Base-by-base conservation (phyloP, 148 eudicot species). In the Chenopodium berlandieri region DNA sequence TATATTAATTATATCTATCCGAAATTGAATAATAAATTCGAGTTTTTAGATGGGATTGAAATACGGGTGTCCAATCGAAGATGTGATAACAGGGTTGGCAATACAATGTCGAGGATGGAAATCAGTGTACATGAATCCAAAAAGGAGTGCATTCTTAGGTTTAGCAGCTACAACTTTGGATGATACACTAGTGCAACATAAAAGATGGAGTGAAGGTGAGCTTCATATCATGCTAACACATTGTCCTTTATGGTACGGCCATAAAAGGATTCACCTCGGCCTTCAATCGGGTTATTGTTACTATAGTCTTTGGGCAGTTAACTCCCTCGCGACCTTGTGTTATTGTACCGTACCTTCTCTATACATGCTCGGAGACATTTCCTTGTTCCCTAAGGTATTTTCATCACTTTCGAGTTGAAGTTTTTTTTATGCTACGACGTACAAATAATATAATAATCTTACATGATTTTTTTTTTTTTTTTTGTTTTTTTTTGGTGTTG, bases 131-230 rank as follows among this genome's bases (percentile, higher is more conserved):
- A 87, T 78, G 76, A 92, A 90, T 73, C 95, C 98, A 7, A 46
- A 75, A 22, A 86, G 90, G 58, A 60, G 74, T 5, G 88, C 84
- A 4, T 96, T 96, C 87, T 73, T 94, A 34, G 99, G 99, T 6
- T 70, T 89, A 25, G 86, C 84, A n/a, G 84, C 91, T n/a, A 92
- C 91, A 1, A 85, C 93, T 14, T 82, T 94, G 31, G 89, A 71
- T 67, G 94, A 90, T 69, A 54, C 88, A 48, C 79, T 96, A 19
- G 83, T 94, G 78, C 97, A 92, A 69, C 97, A 94, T 52, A 92
- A 91, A 84, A 90, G 99, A 85, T 96, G 99, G 99, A 87, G 98
- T 9, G 98, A 94, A 83, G 99, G 99, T 10, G 82, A 92, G 30
- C 80, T 96, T 1, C 92, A 88, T 76, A 88, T 96, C 71, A 50